Conservation (phyloP, 2,329 filamentous ascomycete genomes). For the Colletotrichum liaoningense region DNA sequence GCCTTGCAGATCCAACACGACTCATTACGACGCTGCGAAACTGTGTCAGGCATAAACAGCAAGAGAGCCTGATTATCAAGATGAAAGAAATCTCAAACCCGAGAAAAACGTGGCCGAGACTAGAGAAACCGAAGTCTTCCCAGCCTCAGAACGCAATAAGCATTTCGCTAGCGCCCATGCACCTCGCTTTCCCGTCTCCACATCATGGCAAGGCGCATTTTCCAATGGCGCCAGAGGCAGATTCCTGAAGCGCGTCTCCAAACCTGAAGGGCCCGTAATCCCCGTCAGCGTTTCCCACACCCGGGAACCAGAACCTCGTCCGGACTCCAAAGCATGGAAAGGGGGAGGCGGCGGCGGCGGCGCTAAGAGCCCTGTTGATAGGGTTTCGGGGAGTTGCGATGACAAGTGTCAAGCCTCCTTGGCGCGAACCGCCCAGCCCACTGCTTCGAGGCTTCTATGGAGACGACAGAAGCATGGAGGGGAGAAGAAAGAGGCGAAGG, state of each 20-base stretch:
- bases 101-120: too few relatives aligned
- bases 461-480: not conserved
- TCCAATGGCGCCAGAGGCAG: constrained; percentile 2
- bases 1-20: too few relatives aligned
- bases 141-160: too few relatives aligned
- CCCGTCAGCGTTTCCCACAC: not conserved
- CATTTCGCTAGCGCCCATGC: not conserved
- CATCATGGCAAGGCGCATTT: constrained; percentile 8
- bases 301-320: not conserved
- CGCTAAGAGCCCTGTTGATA: not conserved
- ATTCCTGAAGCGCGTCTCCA: not conserved
- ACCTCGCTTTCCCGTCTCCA: constrained; percentile 12
- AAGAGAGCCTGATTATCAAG: too few relatives aligned
- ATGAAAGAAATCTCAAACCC: too few relatives aligned
- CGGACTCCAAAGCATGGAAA: too few relatives aligned
- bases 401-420: constrained; percentile 15
- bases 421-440: not conserved
- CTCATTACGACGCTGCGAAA: too few relatives aligned
- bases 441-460: not conserved
- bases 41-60: too few relatives aligned
- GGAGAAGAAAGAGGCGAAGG: not conserved
- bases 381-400: not conserved
- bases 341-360: too few relatives aligned
- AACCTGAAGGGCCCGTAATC: too few relatives aligned
- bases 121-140: too few relatives aligned